Evolutionary conservation across 2,329 filamentous ascomycete genomes (phyloP).

Genomic region (Phialocephala sp.): DNA sequence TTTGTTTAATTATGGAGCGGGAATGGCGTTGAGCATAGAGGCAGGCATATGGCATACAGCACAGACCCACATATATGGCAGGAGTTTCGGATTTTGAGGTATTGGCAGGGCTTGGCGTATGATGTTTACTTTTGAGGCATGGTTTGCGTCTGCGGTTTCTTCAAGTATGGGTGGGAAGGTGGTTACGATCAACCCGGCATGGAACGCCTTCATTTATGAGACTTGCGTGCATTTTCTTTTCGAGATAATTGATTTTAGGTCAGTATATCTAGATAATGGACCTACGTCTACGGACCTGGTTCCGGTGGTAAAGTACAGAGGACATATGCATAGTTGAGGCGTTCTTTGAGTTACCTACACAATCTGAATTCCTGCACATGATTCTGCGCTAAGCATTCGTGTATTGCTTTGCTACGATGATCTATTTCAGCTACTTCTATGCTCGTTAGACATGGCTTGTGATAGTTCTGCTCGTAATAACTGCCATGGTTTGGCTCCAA

Average conservation of each 20-base stretch:
- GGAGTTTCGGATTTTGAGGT: neutral
- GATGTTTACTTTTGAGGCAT: neutral
- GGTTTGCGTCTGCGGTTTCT: neutral
- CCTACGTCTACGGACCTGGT: neutral
- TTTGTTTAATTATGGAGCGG: neutral
- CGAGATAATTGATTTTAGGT: neutral
- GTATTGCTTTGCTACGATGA: neutral
- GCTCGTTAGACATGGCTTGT: neutral
- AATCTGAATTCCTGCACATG: neutral
- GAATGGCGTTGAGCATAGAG: neutral
- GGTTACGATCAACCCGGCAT: neutral
- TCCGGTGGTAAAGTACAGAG: neutral
- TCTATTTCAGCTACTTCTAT: neutral
- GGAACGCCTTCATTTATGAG: neutral
- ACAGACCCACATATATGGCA: neutral
- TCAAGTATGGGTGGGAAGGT: neutral
- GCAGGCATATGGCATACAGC: neutral
- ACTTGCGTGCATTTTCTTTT: neutral
- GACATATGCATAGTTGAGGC: conserved; percentile 1
- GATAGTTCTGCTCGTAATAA: neutral
- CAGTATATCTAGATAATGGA: neutral
- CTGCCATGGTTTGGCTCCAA: too few species aligned
- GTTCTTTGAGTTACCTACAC: conserved; percentile 1
- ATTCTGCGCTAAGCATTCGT: neutral
- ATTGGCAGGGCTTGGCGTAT: neutral